Conservation (phyloP, 768 basidiomycete species). For the Rhodotorula toruloides region DNA sequence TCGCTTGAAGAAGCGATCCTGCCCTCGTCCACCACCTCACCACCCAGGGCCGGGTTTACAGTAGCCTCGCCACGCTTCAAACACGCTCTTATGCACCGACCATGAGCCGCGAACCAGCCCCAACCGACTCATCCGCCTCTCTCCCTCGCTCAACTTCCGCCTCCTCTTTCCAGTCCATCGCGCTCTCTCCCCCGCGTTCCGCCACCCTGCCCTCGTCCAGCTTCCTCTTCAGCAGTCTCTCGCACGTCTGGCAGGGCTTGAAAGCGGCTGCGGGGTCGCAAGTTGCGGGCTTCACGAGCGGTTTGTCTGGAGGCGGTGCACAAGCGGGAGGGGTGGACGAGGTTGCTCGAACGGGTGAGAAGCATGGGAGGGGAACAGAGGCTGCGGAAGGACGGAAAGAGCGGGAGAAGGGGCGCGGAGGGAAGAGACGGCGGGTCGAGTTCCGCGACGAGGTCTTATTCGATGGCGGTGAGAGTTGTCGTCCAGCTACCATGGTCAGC, state of each 20-base stretch:
- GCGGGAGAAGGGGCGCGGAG: not conserved
- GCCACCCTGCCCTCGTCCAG: not conserved
- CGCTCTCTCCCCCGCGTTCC: not conserved
- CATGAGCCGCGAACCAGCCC: not conserved
- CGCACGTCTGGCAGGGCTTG: constrained; percentile 6
- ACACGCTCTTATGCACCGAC: not conserved
- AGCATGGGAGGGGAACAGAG: not conserved
- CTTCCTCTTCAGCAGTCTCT: constrained; percentile 9
- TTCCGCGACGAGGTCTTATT: not conserved
- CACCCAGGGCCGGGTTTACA: too few relatives aligned
- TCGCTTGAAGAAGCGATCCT: too few relatives aligned
- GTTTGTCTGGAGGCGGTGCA: constrained; percentile 2
- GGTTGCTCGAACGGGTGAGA: not conserved
- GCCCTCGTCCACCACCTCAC: too few relatives aligned
- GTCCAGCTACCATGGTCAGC: too few relatives aligned
- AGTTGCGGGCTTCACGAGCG: too few relatives aligned
- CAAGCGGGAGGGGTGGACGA: not conserved
- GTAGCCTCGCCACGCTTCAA: too few relatives aligned
- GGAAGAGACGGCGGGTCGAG: constrained; percentile 7
- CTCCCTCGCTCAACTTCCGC: too few relatives aligned
- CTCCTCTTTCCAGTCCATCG: not conserved
- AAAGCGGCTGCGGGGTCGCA: constrained; percentile 1
- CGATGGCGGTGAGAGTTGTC: constrained; percentile 4
- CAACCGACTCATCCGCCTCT: too few relatives aligned
- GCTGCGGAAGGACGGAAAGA: not conserved